phyloP scores from a whole-genome alignment of 306 rosid species.

The Begonia loranthoides region DNA sequence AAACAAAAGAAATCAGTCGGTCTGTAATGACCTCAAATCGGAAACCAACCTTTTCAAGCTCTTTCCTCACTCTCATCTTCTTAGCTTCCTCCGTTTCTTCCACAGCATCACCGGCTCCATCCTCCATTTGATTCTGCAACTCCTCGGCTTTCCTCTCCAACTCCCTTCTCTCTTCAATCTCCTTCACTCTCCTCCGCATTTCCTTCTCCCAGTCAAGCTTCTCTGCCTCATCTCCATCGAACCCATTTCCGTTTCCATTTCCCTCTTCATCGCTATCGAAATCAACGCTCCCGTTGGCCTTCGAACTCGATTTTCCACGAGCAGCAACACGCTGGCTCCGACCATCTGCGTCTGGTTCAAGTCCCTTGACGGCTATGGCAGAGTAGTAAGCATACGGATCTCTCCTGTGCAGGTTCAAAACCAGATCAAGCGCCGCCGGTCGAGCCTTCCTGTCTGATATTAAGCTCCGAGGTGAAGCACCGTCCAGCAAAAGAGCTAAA shows the following conservation, averaged over 20 bases:
- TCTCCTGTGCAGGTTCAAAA: conserved; percentile 43
- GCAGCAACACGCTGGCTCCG: conserved; percentile 45
- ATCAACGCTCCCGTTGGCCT: conserved; percentile 64
- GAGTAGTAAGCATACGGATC: conserved; percentile 27
- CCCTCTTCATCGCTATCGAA: conserved; percentile 66
- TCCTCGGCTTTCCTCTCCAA: conserved; percentile 86
- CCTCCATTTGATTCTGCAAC: conserved; percentile 40
- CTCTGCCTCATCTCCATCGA: conserved; percentile 31
- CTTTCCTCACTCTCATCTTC: conserved; percentile 75
- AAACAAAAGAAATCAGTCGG: no score
- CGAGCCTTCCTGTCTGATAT: conserved; percentile 44
- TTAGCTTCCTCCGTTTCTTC: conserved; percentile 76
- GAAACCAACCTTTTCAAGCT: conserved; percentile 74
- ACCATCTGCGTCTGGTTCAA: conserved; percentile 45
- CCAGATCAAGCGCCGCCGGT: conserved; percentile 32
- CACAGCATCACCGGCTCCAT: conserved; percentile 23
- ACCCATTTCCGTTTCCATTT: conserved; percentile 23
- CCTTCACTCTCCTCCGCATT: conserved; percentile 65
- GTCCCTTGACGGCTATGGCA: conserved; percentile 23
- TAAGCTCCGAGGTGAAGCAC: conserved; percentile 31
- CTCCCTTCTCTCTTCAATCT: conserved; percentile 78
- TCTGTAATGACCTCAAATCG: not conserved
- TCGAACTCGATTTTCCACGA: conserved; percentile 53
- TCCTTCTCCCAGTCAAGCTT: conserved; percentile 55
- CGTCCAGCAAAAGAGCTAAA: conserved; percentile 51